Percentiles rank a stretch among this genome's conserved stretches.
These are phyloP conservation scores for Penicillium hesseltinei DNA, from an alignment of 2,329 filamentous ascomycete species.

Conservation along the genomic window DNA sequence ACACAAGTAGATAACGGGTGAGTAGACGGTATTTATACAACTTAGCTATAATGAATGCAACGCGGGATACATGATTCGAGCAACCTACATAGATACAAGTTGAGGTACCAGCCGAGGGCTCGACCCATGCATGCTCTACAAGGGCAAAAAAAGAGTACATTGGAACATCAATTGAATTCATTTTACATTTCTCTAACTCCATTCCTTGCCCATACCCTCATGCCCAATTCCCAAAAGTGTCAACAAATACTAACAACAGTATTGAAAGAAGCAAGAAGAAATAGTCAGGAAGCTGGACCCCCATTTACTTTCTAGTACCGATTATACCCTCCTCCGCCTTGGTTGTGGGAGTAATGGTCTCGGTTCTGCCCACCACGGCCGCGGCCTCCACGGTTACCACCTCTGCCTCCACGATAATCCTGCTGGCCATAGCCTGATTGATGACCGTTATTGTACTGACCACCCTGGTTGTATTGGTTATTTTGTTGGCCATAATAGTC, in stretches of 20 bases:
- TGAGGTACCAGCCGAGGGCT: not conserved
- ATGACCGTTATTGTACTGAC: slow-evolving; percentile 20
- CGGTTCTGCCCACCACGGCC: slow-evolving; percentile 29
- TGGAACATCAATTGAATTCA: not conserved
- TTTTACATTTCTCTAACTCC: slow-evolving; percentile 16
- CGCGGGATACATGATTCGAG: not conserved
- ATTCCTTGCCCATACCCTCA: not conserved
- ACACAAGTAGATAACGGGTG: not conserved
- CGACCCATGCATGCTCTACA: not conserved
- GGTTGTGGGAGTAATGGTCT: slow-evolving; percentile 15
- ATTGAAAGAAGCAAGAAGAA: slow-evolving; percentile 1
- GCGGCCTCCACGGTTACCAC: slow-evolving; percentile 25
- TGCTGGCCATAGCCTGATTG: slow-evolving; percentile 25
- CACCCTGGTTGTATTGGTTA: slow-evolving; percentile 10
- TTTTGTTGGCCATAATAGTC: slow-evolving; percentile 25
- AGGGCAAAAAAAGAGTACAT: not conserved
- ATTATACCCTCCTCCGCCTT: slow-evolving; percentile 40
- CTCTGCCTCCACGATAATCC: slow-evolving; percentile 26
- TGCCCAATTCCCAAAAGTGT: not conserved
- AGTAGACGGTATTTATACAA: too few species aligned
- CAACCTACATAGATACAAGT: not conserved
- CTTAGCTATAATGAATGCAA: not conserved
- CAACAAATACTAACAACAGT: slow-evolving; percentile 4
- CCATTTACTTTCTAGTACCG: slow-evolving; percentile 31
- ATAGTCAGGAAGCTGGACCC: not conserved